Evolutionary conservation across 441 rosid genomes (phyloP).

Genomic region (Eruca vesicaria): DNA sequence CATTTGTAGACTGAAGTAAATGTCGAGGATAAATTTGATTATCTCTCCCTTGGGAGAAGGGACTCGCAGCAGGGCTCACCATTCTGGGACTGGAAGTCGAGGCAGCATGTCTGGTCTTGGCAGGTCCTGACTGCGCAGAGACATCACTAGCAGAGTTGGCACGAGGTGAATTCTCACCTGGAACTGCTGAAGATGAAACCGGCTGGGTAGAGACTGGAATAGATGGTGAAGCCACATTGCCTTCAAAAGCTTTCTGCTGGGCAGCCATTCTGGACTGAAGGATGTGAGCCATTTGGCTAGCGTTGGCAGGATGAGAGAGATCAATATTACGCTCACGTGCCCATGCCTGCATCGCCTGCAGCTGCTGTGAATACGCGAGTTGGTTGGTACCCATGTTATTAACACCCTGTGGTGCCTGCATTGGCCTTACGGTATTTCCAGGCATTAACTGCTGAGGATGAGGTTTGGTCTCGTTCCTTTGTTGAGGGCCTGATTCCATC

Average conservation of each 20-base stretch:
- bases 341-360: constrained; percentile 91
- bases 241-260: constrained; percentile 77
- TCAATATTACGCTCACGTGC: constrained; percentile 90
- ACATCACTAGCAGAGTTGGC: constrained; percentile 81
- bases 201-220: constrained; percentile 66
- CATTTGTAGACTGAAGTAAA: constrained; percentile 59
- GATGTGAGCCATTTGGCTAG: constrained; percentile 82
- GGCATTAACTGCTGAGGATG: constrained; percentile 54
- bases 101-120: constrained; percentile 65
- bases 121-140: constrained; percentile 84
- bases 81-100: constrained; percentile 59
- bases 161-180: constrained; percentile 73
- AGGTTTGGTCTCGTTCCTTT: constrained; percentile 68
- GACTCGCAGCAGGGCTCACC: constrained; percentile 51
- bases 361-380: constrained; percentile 73
- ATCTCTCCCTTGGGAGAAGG: constrained; percentile 72
- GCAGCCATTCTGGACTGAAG: constrained; percentile 87
- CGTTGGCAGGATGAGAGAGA: constrained; percentile 88
- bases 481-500: constrained; percentile 70
- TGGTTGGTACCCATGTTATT: constrained; percentile 73
- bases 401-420: constrained; percentile 69
- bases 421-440: constrained; percentile 51
- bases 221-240: constrained; percentile 48
- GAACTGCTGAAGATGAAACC: constrained; percentile 69
- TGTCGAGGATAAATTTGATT: constrained; percentile 64